phyloP scores from a whole-genome alignment of 306 rosid species.

The Quercus bicolor region DNA sequence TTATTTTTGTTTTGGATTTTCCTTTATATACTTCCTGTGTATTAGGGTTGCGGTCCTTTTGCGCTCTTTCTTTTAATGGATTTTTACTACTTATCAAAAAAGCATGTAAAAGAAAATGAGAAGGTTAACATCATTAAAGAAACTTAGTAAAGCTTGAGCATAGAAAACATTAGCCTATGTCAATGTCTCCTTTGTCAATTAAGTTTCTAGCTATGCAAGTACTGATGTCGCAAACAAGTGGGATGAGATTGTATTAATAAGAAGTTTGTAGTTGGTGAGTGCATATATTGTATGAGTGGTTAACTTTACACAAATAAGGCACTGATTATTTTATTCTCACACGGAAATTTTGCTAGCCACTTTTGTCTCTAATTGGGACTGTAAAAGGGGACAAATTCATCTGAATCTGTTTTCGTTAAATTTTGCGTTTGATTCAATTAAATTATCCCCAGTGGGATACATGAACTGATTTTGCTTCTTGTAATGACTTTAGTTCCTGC shows the following conservation, averaged over 20 bases:
- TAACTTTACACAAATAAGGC: neutral
- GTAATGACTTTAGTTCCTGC: neutral
- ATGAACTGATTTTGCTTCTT: neutral
- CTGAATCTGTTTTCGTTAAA: neutral
- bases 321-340: neutral
- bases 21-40: too few species aligned
- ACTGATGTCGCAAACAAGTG: neutral
- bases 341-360: neutral
- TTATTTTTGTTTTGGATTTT: too few species aligned
- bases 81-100: too few species aligned
- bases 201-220: neutral
- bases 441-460: neutral
- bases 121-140: neutral
- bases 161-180: neutral
- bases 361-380: neutral
- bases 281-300: neutral
- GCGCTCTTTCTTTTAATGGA: too few species aligned
- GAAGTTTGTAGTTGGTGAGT: neutral
- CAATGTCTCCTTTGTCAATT: neutral
- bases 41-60: too few species aligned
- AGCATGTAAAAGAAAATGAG: neutral
- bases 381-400: neutral
- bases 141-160: neutral
- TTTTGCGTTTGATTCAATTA: neutral
- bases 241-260: neutral